Conservation (phyloP, 495 filamentous ascomycete genomes). For the Penicillium canariense region DNA sequence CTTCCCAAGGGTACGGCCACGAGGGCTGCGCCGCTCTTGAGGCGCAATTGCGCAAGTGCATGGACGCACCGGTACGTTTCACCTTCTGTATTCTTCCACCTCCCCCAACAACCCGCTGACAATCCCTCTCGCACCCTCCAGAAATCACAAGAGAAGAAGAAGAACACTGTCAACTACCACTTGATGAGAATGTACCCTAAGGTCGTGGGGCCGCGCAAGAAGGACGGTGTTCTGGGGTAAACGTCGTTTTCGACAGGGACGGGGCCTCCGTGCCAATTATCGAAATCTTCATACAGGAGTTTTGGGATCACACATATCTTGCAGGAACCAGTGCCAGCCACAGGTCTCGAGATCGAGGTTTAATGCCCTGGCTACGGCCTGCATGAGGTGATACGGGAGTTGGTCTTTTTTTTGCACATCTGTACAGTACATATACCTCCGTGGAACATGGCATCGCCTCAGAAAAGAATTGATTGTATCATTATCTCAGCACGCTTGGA, state of each 20-base stretch:
- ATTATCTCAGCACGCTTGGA: conserved; percentile 6
- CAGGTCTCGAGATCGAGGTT: background rate
- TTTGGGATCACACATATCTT: conserved; percentile 16
- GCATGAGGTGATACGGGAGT: conserved; percentile 14
- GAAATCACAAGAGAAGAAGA: conserved; percentile 62
- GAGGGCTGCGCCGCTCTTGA: conserved; percentile 80
- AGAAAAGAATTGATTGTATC: conserved; percentile 24
- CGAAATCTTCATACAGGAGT: conserved; percentile 17
- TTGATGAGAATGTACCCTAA: conserved; percentile 80
- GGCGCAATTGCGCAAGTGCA: conserved; percentile 80
- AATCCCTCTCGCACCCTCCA: conserved; percentile 27
- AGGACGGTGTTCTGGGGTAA: conserved; percentile 49
- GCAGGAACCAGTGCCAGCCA: background rate
- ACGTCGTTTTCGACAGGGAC: conserved; percentile 11
- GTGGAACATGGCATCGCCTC: conserved; percentile 13
- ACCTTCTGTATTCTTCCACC: background rate
- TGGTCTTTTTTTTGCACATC: conserved; percentile 16
- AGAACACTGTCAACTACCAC: conserved; percentile 95
- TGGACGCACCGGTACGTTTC: conserved; percentile 75
- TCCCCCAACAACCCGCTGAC: conserved; percentile 12
- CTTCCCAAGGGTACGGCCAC: conserved; percentile 72
- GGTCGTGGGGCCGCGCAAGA: conserved; percentile 71
- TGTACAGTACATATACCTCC: conserved; percentile 29
- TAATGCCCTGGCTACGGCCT: background rate
- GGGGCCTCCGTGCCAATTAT: background rate